These are phyloP conservation scores for Dactylella cylindrospora DNA, from an alignment of 2,329 filamentous ascomycete species.

Conservation along the genomic window DNA sequence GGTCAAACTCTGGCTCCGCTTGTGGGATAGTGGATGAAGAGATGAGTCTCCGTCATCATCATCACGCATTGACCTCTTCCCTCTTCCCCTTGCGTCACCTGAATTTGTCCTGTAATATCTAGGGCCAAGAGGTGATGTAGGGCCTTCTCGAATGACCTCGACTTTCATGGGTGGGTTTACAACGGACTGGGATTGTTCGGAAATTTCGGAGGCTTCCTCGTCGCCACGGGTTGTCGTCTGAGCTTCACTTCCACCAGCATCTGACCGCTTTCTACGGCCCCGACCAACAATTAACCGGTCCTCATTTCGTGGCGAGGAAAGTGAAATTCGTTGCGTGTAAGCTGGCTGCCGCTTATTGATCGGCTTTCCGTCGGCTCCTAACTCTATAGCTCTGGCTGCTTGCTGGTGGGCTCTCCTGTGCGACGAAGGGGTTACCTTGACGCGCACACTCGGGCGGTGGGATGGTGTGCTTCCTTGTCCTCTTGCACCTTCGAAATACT, in stretches of 20 bases:
- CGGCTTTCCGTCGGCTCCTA: slow-evolving; percentile 39
- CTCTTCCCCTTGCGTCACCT: slow-evolving; percentile 18
- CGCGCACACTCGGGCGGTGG: slow-evolving; percentile 78
- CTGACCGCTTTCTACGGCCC: slow-evolving; percentile 62
- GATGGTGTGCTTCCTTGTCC: slow-evolving; percentile 60
- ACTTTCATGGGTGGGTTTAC: slow-evolving; percentile 38
- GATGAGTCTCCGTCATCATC: slow-evolving; percentile 30
- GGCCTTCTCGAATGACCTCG: slow-evolving; percentile 39
- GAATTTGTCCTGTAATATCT: slow-evolving; percentile 31
- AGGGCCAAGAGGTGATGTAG: slow-evolving; percentile 17
- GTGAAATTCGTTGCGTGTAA: slow-evolving; percentile 47
- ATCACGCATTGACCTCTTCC: slow-evolving; percentile 7
- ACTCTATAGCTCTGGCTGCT: slow-evolving; percentile 45
- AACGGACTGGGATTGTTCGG: slow-evolving; percentile 41
- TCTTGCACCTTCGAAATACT: slow-evolving; percentile 88
- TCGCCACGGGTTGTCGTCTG: slow-evolving; percentile 52
- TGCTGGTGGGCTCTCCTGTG: slow-evolving; percentile 52
- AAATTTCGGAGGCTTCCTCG: slow-evolving; percentile 55
- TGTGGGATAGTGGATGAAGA: slow-evolving; percentile 35
- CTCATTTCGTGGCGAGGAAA: slow-evolving; percentile 46
- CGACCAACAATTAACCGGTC: slow-evolving; percentile 47
- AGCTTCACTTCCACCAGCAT: slow-evolving; percentile 14
- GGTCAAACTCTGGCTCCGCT: slow-evolving; percentile 53
- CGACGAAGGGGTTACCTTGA: slow-evolving; percentile 75
- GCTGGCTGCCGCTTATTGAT: slow-evolving; percentile 45